Evolutionary conservation across 1,139 yeast species (phyloP).

Genomic region (Kodamaea suecica): DNA sequence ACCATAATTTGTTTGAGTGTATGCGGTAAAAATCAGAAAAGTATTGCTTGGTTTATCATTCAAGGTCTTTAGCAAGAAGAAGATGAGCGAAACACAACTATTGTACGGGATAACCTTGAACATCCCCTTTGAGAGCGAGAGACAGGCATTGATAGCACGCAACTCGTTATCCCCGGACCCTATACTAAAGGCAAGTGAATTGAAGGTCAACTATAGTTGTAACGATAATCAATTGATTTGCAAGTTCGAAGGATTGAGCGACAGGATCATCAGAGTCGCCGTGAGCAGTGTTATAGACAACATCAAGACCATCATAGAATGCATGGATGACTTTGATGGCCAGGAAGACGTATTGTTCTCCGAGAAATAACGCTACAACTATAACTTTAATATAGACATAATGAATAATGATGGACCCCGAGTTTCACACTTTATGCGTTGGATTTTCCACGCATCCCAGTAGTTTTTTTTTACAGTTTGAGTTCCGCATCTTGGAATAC

Average conservation of each 20-base stretch:
- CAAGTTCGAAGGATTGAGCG: slow-evolving; percentile 53
- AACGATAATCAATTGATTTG: slow-evolving; percentile 33
- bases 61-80: too few relatives aligned
- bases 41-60: too few relatives aligned
- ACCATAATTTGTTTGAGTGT: too few relatives aligned
- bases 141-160: slow-evolving; percentile 64
- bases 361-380: too few relatives aligned
- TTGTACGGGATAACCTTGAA: slow-evolving; percentile 25
- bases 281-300: slow-evolving; percentile 66
- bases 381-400: too few relatives aligned
- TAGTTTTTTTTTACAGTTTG: too few relatives aligned
- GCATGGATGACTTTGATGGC: slow-evolving; percentile 60
- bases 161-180: slow-evolving; percentile 73
- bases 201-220: slow-evolving; percentile 41
- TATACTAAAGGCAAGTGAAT: slow-evolving; percentile 60
- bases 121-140: slow-evolving; percentile 59
- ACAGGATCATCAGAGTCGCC: slow-evolving; percentile 66
- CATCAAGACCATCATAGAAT: slow-evolving; percentile 61
- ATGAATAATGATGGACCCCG: too few relatives aligned
- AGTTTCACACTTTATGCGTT: too few relatives aligned
- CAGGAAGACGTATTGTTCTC: slow-evolving; percentile 20
- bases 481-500: too few relatives aligned
- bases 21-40: too few relatives aligned
- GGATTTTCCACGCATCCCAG: too few relatives aligned
- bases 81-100: slow-evolving; percentile 5